Evolutionary conservation across 371 early-diverging fungal genomes (phyloP), one percentile per base, ranked within the genome.

Genomic region (Entomophthora muscae): DNA sequence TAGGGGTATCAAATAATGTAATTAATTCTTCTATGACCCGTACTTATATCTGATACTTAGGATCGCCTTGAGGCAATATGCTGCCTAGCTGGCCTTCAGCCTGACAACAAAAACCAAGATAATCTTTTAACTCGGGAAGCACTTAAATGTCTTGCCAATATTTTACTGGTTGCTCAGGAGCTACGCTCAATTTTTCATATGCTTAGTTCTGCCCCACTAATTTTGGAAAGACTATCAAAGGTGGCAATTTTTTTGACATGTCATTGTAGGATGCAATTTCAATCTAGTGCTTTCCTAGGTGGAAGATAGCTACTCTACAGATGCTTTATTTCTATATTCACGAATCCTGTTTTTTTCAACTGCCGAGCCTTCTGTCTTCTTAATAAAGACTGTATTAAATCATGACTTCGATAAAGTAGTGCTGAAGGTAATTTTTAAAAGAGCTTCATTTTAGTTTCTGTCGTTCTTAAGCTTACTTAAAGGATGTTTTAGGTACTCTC

Each of bases 331-430:
- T 27, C 22, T 58, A 21, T 58, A 58, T 31, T 31, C 31, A 3
- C 24, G 59, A 58, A 58, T 58, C 24, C 31, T 58, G 3, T 58
- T 28, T 58, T 22, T 58, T 28, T 58, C 59, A 17, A 58, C 59
- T 7, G 31, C 23, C 10, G 31, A 42, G 17, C 42, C 42, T 42
- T 42, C 42, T 42, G 42, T 10, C 42, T 42, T 10, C 17, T 42
- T 42, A 17, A 17, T 17, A 42, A 5, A 42, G 17, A 10, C 17
- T 42, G 42, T 42, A 10, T 5, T 42, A 10, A 42, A 42, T 17
- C 42, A 42, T 17, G 42, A 42, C 17, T 42, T 42, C 17, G 5
- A 17, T 42, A 17, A 42, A 17, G 17, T 42, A 10, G 42, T 42
- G 5, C 17, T 42, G 17, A 42, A 42, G 42, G 42, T 42, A 42